These are phyloP conservation scores for Funneliformis mosseae DNA, from an alignment of 192 early-diverging fungal species.

Conservation along the genomic window DNA sequence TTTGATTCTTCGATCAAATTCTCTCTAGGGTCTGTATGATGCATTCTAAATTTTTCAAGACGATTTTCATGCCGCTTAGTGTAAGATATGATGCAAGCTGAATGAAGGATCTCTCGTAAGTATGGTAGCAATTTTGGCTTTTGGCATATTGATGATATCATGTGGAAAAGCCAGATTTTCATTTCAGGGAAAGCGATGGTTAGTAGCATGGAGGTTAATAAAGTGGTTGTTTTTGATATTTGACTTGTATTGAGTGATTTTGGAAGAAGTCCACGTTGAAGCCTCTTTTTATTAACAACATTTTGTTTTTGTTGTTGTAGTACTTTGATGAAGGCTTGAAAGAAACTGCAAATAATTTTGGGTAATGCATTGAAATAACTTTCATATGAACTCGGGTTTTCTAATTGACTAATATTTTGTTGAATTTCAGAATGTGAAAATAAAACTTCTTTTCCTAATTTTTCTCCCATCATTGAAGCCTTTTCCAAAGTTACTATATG, in stretches of 20 bases:
- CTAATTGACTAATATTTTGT: too few species aligned
- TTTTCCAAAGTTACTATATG: too few species aligned
- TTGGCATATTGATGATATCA: conserved; percentile 6
- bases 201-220: not conserved
- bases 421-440: too few species aligned
- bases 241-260: not conserved
- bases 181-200: not conserved
- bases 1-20: conserved; percentile 11
- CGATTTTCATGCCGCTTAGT: conserved; percentile 6
- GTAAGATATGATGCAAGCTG: conserved; percentile 4
- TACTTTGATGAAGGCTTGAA: not conserved
- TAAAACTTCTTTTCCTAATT: too few species aligned
- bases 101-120: conserved; percentile 7
- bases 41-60: conserved; percentile 12
- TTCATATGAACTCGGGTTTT: too few species aligned
- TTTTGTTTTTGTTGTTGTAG: not conserved
- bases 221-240: not conserved
- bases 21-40: not conserved
- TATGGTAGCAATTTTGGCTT: conserved; percentile 15
- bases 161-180: conserved; percentile 2
- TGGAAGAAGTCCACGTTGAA: not conserved
- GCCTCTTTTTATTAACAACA: not conserved
- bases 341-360: not conserved
- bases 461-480: too few species aligned
- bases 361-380: too few species aligned